phyloP scores from a whole-genome alignment of 1,139 yeast genomes.

The Nadsonia starkeyi-henricii region DNA sequence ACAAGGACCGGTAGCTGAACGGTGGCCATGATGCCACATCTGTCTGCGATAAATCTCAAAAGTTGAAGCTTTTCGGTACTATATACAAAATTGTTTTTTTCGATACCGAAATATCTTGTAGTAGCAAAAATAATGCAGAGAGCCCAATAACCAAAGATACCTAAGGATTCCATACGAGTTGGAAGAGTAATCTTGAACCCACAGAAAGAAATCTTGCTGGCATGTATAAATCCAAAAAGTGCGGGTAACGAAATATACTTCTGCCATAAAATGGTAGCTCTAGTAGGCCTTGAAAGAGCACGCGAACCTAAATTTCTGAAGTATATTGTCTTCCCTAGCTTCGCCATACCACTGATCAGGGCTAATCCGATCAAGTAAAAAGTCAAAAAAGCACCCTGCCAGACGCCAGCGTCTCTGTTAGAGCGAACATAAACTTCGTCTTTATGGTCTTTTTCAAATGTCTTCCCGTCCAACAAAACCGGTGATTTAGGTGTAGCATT shows the following conservation, averaged over 20 bases:
- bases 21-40: slow-evolving; percentile 40
- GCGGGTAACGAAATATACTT: slow-evolving; percentile 37
- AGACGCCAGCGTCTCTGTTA: slow-evolving; percentile 3
- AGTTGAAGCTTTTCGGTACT: slow-evolving; percentile 25
- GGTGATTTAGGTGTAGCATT: not conserved
- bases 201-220: slow-evolving; percentile 22
- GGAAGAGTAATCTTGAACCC: slow-evolving; percentile 34
- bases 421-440: not conserved
- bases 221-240: slow-evolving; percentile 30
- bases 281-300: slow-evolving; percentile 23
- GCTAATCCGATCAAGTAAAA: slow-evolving; percentile 22
- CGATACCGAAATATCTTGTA: slow-evolving; percentile 26
- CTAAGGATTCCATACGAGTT: slow-evolving; percentile 41
- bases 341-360: slow-evolving; percentile 8
- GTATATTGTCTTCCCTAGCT: slow-evolving; percentile 7
- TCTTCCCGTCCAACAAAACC: not conserved
- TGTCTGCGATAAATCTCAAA: slow-evolving; percentile 42
- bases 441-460: not conserved
- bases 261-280: slow-evolving; percentile 25
- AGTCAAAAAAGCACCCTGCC: slow-evolving; percentile 5
- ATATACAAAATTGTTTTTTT: slow-evolving; percentile 26
- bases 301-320: slow-evolving; percentile 20
- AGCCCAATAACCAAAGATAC: slow-evolving; percentile 32
- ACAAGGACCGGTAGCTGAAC: slow-evolving; percentile 38
- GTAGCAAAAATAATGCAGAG: slow-evolving; percentile 29